These are phyloP conservation scores for Marasmius fiardii DNA, from an alignment of 1,284 basidiomycete species.

Conservation along the genomic window DNA sequence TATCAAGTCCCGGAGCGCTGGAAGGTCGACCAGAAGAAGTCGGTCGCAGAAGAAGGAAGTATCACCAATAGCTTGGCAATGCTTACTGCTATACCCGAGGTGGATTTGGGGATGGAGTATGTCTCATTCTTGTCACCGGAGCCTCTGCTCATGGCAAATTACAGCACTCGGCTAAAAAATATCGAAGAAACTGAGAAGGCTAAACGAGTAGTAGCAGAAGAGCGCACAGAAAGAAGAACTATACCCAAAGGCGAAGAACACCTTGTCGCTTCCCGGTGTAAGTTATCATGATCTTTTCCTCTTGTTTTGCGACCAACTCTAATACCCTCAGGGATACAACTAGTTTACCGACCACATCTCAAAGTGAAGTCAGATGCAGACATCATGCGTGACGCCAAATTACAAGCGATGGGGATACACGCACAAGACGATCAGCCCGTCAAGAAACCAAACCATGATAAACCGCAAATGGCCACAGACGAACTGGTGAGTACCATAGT, in stretches of 20 bases:
- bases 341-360: constrained; percentile 82
- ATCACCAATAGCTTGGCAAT: constrained; percentile 91
- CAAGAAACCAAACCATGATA: constrained; percentile 48
- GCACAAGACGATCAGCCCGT: constrained; percentile 55
- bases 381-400: constrained; percentile 80
- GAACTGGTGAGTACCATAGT: constrained; percentile 61
- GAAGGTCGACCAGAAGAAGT: constrained; percentile 54
- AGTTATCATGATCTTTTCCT: constrained; percentile 30
- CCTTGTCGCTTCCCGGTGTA: constrained; percentile 82
- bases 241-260: constrained; percentile 70
- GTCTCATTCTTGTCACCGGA: constrained; percentile 28
- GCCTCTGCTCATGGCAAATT: not conserved
- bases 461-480: constrained; percentile 84
- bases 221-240: constrained; percentile 55
- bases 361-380: constrained; percentile 82
- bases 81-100: constrained; percentile 95
- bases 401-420: constrained; percentile 76
- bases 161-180: constrained; percentile 84
- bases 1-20: constrained; percentile 76
- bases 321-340: constrained; percentile 3
- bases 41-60: constrained; percentile 78
- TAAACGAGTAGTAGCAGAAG: constrained; percentile 80
- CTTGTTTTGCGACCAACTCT: not conserved
- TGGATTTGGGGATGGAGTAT: constrained; percentile 97
- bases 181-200: constrained; percentile 97